Percentiles rank a stretch among this genome's conserved stretches.
Evolutionary conservation across 192 early-diverging fungal species (phyloP).

Genomic region (Coemansia sp.): DNA sequence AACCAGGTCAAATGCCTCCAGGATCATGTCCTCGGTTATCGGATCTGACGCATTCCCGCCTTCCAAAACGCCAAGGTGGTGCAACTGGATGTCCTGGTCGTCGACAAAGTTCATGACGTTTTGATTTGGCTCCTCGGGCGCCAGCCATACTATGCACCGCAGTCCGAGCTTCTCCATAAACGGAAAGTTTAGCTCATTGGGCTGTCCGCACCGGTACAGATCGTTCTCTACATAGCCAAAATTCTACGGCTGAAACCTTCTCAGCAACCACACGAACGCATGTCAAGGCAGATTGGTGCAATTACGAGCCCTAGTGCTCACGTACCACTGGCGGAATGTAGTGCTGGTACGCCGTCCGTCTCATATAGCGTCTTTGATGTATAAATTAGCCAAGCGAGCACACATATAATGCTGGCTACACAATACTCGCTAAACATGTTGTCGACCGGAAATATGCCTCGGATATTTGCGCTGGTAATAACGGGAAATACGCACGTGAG

Average conservation of each 20-base stretch:
- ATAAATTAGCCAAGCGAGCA: no score
- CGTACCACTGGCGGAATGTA: constrained; percentile 46
- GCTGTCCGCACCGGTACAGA: constrained; percentile 93
- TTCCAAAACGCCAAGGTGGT: constrained; percentile 83
- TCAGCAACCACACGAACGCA: neutral
- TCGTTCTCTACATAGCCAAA: constrained; percentile 98
- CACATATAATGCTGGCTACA: no score
- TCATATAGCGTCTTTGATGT: no score
- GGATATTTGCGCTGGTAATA: no score
- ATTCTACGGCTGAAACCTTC: constrained; percentile 51
- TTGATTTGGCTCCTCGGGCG: constrained; percentile 95
- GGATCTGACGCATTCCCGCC: constrained; percentile 94
- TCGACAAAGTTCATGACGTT: constrained; percentile 95
- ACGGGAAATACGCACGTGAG: no score
- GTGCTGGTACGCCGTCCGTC: constrained; percentile 48
- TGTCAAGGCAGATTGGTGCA: neutral
- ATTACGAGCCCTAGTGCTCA: no score
- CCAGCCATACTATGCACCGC: constrained; percentile 91
- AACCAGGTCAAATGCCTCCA: constrained; percentile 83
- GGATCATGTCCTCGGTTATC: constrained; percentile 94
- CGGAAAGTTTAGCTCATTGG: constrained; percentile 99
- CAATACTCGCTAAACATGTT: no score
- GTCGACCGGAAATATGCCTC: no score
- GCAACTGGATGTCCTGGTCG: constrained; percentile 93
- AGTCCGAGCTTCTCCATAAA: constrained; percentile 95